Base-by-base conservation (phyloP, 257 asterid genomes). In the Fraxinus anomala region DNA sequence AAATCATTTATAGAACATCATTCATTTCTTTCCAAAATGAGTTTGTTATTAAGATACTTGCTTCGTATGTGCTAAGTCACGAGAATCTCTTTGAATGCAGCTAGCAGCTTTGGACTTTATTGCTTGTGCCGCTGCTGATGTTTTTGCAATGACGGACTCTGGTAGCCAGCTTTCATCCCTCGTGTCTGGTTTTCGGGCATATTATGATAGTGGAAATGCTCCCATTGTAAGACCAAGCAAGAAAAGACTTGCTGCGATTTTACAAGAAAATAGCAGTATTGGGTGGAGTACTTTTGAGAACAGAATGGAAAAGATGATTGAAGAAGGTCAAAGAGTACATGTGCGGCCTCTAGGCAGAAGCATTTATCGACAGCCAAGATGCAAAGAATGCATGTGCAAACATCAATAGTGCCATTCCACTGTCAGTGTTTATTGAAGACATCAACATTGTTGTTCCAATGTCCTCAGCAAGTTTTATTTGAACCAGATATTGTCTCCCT, bases 21-120 rank as follows among this genome's bases (percentile, higher is more conserved):
- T 42, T 51, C 21, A 14, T 7, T 49, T 21, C 8, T 14, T 49
- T 14, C 21, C 1, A 13, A 49, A 49, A 21, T 3, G 61, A 13
- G 19, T 16, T 19, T 6, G 11, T 19, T 54, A 16, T n/a, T 24
- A 36, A 70, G 54, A 36, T 69, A 34, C 40, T 14, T 1, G 14
- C 6, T 3, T 72, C 17, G 14, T 44, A 26, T 7, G 2, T 73
- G 28, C 69, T 74, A 13, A 10, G 47, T 59, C 26, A 49, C 8
- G 14, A 51, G 12, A 70, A 39, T 56, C 61, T 71, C 42, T 21
- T 13, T 3, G 40, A 44, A 77, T 88, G 89, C 92, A 92, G 99
- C 96, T 96, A 75, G 98, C 99, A 75, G 99, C 99, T 28, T 75
- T 93, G 76, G 99, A 93, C 88, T 93, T 92, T 40, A 93, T 96